Base-by-base conservation (phyloP, 116 monocot genomes). In the Posidonia oceanica region DNA sequence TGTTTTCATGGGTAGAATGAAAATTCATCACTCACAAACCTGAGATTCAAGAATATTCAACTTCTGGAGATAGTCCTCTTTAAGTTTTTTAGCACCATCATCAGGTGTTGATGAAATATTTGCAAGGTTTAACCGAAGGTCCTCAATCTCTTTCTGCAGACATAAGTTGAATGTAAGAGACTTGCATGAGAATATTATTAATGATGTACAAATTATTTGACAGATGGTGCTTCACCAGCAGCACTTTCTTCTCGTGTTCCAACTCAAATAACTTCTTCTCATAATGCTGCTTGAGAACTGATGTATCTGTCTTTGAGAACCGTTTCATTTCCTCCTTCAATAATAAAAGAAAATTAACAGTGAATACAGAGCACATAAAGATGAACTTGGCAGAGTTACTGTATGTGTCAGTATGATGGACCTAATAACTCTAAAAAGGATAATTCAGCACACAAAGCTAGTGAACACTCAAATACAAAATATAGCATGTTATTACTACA, bases 281-380 rank as follows among this genome's bases (percentile, higher is more conserved):
- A 77, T 91, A 96, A 71, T 91, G 96, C 48, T 91, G 97, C 75
- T 85, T 88, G 14, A 97, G 78, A 59, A 84, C 72, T 14, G 87
- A 76, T 10, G 91, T 80, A 69, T 92, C 92, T 68, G 63, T 70
- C 55, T 67, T 87, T 18, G 83, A 67, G 83, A 92, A 84, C 56
- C 75, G 81, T 75, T 89, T 91, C 97, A 97, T 97, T 81, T 97
- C 97, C 62, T 84, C 97, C 97, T 97, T 79, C 48, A 76, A 62
- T 68, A 77, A 52, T 4, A 68, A 66, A 60, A 17, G 2, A 48
- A 48, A 48, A 48, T 48, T 10, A 48, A 48, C 48, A 48, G 29
- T 48, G 48, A 10, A 10, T 12, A 48, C 48, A 48, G 48, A 29
- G 7, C 44, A 69, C 54, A 58, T 21, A 58, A 29, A 29, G 1